Evolutionary conservation across 179 eudicot genomes (phyloP).

Genomic region (Silene vulgaris): DNA sequence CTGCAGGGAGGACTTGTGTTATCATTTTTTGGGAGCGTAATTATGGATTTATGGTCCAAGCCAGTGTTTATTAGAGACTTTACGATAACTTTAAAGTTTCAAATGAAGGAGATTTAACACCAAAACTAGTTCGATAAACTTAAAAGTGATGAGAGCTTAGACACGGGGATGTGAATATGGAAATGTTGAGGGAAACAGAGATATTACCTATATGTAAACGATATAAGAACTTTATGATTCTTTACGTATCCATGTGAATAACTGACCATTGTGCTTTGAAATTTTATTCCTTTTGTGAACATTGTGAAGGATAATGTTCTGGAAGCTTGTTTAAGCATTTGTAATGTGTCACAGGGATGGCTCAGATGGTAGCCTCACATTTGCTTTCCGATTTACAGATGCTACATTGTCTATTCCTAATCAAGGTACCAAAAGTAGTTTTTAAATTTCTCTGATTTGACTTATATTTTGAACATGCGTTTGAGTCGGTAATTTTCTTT

Average conservation of each 20-base stretch:
- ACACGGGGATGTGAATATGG: background rate
- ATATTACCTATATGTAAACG: background rate
- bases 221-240: background rate
- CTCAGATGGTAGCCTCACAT: constrained; percentile 82
- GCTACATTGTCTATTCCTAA: constrained; percentile 64
- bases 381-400: constrained; percentile 91
- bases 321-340: constrained; percentile 5
- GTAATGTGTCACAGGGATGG: constrained; percentile 54
- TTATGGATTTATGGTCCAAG: background rate
- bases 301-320: background rate
- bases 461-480: background rate
- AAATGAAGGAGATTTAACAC: background rate
- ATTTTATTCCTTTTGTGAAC: background rate
- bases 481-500: background rate
- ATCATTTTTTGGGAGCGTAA: background rate
- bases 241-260: background rate
- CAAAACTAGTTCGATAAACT: background rate
- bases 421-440: constrained; percentile 55
- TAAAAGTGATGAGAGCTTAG: background rate
- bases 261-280: constrained; percentile 7
- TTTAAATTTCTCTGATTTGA: background rate
- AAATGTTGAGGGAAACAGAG: background rate
- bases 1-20: background rate
- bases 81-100: background rate
- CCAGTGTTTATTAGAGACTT: background rate